phyloP scores from a whole-genome alignment of 1,284 basidiomycete genomes.

The Mycena sp. region DNA sequence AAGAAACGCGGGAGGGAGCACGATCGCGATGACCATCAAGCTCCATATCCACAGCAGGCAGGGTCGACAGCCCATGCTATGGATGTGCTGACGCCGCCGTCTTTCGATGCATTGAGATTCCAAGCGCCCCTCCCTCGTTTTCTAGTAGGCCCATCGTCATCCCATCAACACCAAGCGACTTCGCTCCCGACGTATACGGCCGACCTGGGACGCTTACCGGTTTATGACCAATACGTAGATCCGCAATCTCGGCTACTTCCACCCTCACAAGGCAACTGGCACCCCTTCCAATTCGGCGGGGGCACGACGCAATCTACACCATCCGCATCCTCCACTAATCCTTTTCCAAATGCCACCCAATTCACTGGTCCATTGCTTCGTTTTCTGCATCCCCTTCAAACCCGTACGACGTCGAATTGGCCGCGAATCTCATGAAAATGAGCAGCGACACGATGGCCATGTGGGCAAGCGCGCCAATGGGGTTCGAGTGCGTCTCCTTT shows the following conservation, averaged over 20 bases:
- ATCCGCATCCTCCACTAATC: too few relatives aligned
- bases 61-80: too few relatives aligned
- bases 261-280: slow-evolving; percentile 11
- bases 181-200: slow-evolving; percentile 18
- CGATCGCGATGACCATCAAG: too few relatives aligned
- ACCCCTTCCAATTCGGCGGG: slow-evolving; percentile 11
- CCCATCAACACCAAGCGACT: background rate
- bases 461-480: slow-evolving; percentile 24
- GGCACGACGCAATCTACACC: too few relatives aligned
- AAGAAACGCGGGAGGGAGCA: background rate
- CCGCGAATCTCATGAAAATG: background rate
- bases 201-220: slow-evolving; percentile 14
- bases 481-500: slow-evolving; percentile 30
- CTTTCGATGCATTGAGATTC: too few relatives aligned
- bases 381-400: background rate
- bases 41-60: too few relatives aligned
- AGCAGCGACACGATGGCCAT: slow-evolving; percentile 25
- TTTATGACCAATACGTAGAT: slow-evolving; percentile 7
- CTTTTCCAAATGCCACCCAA: too few relatives aligned
- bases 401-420: background rate
- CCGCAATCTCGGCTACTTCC: background rate
- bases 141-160: background rate
- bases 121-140: background rate
- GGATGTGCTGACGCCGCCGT: too few relatives aligned
- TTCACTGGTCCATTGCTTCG: background rate